phyloP scores from a whole-genome alignment of 768 basidiomycete species.

The Gelatoporia subvermispora region DNA sequence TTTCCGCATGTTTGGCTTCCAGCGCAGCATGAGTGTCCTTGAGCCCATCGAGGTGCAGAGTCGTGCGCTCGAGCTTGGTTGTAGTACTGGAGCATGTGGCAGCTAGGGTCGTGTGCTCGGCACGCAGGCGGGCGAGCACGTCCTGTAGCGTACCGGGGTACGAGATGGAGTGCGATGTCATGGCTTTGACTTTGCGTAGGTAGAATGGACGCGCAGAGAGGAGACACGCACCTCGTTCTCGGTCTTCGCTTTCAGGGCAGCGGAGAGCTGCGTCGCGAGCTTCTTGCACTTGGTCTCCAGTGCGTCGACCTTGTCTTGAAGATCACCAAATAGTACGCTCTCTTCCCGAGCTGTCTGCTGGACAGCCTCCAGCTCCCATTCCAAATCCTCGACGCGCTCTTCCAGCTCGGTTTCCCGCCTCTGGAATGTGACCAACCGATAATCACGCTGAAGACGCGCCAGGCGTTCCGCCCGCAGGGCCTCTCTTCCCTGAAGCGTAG shows the following conservation, averaged over 20 bases:
- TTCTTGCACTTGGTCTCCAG: conserved; percentile 27
- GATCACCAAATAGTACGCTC: conserved; percentile 26
- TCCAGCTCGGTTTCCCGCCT: conserved; percentile 58
- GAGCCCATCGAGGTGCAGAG: conserved; percentile 54
- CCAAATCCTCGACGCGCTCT: conserved; percentile 44
- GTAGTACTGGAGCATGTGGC: conserved; percentile 40
- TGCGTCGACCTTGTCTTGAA: conserved; percentile 25
- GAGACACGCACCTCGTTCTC: conserved; percentile 27
- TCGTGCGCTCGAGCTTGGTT: conserved; percentile 52
- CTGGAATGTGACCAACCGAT: conserved; percentile 64
- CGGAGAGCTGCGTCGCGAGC: conserved; percentile 35
- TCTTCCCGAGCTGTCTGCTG: conserved; percentile 40
- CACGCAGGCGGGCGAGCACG: conserved; percentile 40
- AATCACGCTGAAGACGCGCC: conserved; percentile 58
- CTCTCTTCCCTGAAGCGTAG: conserved; percentile 52
- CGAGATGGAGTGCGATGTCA: neutral
- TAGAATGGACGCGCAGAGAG: neutral
- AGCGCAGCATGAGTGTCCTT: conserved; percentile 49
- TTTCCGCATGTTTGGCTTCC: conserved; percentile 51
- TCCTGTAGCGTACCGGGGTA: conserved; percentile 23
- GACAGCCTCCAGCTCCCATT: conserved; percentile 37
- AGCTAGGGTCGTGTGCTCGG: conserved; percentile 45
- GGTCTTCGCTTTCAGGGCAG: conserved; percentile 39
- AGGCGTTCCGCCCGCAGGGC: conserved; percentile 52
- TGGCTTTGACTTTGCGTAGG: conserved; percentile 2